Evolutionary conservation across 495 filamentous ascomycete species (phyloP).

Genomic region (Neurospora sp.): DNA sequence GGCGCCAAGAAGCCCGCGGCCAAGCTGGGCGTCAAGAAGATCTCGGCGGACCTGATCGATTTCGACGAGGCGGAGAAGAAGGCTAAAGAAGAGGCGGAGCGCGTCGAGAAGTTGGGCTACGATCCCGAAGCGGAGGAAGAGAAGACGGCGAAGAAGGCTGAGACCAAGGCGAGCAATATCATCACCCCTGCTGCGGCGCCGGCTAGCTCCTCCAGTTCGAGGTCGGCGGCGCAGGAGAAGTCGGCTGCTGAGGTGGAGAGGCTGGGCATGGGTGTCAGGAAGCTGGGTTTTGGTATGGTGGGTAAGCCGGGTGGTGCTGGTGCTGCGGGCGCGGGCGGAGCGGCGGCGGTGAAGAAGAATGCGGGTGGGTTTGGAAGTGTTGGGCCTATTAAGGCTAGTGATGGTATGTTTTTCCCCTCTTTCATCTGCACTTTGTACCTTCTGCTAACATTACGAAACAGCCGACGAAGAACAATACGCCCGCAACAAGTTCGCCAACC

Average conservation of each 20-base stretch:
- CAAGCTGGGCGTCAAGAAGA: slow-evolving; percentile 91
- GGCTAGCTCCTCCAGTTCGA: slow-evolving; percentile 54
- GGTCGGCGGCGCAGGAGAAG: slow-evolving; percentile 46
- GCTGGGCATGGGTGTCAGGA: slow-evolving; percentile 79
- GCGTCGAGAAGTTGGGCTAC: slow-evolving; percentile 96
- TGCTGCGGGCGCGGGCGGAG: slow-evolving; percentile 38
- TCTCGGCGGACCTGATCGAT: slow-evolving; percentile 65
- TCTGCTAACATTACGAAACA: slow-evolving; percentile 20
- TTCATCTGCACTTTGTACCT: too few relatives aligned
- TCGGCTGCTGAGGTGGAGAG: slow-evolving; percentile 67
- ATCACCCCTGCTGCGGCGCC: slow-evolving; percentile 54
- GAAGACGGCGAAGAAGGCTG: slow-evolving; percentile 28
- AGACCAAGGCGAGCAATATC: slow-evolving; percentile 40
- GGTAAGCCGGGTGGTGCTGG: slow-evolving; percentile 43
- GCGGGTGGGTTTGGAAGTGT: slow-evolving; percentile 81
- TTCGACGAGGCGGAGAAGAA: slow-evolving; percentile 96
- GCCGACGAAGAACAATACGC: slow-evolving; percentile 67
- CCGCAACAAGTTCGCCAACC: slow-evolving; percentile 67
- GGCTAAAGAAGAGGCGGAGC: slow-evolving; percentile 93
- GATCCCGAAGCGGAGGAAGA: slow-evolving; percentile 80
- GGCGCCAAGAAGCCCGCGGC: slow-evolving; percentile 89
- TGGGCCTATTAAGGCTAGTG: slow-evolving; percentile 55
- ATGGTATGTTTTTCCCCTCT: slow-evolving; percentile 45
- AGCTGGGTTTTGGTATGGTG: slow-evolving; percentile 86
- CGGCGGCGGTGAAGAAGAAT: slow-evolving; percentile 56